Evolutionary conservation across 768 basidiomycete species (phyloP).

Genomic region (Erythrobasidium yunnanense): DNA sequence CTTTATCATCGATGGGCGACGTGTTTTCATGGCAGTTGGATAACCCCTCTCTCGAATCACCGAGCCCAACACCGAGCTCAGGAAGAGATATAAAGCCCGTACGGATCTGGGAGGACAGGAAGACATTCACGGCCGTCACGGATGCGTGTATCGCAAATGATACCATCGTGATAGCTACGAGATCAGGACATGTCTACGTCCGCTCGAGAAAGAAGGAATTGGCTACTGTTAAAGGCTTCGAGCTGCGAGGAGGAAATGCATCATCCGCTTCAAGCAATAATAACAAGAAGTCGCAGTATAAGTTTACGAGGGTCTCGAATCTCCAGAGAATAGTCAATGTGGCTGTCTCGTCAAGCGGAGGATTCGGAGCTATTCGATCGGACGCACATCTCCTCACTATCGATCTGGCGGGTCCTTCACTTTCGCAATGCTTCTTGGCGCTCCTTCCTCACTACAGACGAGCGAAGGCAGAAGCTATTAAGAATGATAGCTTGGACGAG

Average conservation of each 20-base stretch:
- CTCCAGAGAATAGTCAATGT: constrained; percentile 78
- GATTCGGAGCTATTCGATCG: constrained; percentile 70
- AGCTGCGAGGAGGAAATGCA: background rate
- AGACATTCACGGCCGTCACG: constrained; percentile 71
- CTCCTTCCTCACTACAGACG: constrained; percentile 54
- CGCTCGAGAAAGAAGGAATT: constrained; percentile 52
- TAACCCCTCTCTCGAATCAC: constrained; percentile 34
- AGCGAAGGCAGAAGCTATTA: constrained; percentile 33
- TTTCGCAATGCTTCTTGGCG: constrained; percentile 57
- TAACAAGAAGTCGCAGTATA: constrained; percentile 43
- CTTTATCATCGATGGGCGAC: constrained; percentile 75
- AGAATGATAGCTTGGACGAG: no score
- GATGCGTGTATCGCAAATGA: constrained; percentile 83
- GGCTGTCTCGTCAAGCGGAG: constrained; percentile 73
- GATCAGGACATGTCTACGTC: constrained; percentile 86
- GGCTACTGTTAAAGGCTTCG: constrained; percentile 16
- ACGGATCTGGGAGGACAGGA: constrained; percentile 77
- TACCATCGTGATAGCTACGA: constrained; percentile 81
- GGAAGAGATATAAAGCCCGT: constrained; percentile 53
- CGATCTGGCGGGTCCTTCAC: constrained; percentile 48
- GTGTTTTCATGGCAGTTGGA: constrained; percentile 64
- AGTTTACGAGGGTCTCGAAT: constrained; percentile 67
- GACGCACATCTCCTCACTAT: constrained; percentile 58
- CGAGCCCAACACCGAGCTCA: background rate
- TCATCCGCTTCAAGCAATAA: no score